These are phyloP conservation scores for Saturnispora diversa DNA, from an alignment of 805 yeast species.

Conservation along the genomic window DNA sequence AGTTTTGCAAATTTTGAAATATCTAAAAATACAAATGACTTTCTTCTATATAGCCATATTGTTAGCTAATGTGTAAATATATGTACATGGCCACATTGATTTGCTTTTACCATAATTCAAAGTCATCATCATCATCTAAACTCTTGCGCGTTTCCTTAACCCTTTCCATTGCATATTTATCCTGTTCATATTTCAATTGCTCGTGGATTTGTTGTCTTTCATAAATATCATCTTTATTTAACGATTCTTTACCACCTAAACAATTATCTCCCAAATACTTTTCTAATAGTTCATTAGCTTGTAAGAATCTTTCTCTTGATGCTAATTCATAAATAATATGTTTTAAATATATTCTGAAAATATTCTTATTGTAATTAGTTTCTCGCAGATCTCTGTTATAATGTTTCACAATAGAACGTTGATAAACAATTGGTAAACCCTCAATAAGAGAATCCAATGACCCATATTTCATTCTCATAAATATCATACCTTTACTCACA, in stretches of 20 bases:
- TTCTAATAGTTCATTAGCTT: conserved; percentile 25
- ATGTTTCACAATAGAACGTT: conserved; percentile 6
- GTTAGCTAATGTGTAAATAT: too few relatives aligned
- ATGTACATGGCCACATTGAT: background rate
- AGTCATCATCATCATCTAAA: conserved; percentile 25
- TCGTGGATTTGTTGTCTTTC: conserved; percentile 8
- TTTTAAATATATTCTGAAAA: conserved; percentile 20
- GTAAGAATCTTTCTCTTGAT: conserved; percentile 19
- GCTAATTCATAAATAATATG: conserved; percentile 19
- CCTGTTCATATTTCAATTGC: conserved; percentile 19
- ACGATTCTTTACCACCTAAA: conserved; percentile 18
- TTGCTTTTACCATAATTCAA: conserved; percentile 24
- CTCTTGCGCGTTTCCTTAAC: conserved; percentile 14
- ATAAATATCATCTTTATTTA: conserved; percentile 1
- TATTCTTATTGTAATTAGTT: conserved; percentile 17
- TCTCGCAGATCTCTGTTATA: conserved; percentile 13
- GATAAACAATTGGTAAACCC: conserved; percentile 20
- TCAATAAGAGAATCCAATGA: conserved; percentile 20
- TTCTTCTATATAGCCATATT: too few relatives aligned
- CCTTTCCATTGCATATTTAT: conserved; percentile 15
- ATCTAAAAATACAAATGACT: too few relatives aligned
- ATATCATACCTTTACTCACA: conserved; percentile 21
- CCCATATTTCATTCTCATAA: conserved; percentile 19
- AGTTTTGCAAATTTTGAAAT: too few relatives aligned
- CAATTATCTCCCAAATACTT: conserved; percentile 20